Evolutionary conservation across 2,329 filamentous ascomycete genomes (phyloP).

Genomic region (Penicillium brasilianum): DNA sequence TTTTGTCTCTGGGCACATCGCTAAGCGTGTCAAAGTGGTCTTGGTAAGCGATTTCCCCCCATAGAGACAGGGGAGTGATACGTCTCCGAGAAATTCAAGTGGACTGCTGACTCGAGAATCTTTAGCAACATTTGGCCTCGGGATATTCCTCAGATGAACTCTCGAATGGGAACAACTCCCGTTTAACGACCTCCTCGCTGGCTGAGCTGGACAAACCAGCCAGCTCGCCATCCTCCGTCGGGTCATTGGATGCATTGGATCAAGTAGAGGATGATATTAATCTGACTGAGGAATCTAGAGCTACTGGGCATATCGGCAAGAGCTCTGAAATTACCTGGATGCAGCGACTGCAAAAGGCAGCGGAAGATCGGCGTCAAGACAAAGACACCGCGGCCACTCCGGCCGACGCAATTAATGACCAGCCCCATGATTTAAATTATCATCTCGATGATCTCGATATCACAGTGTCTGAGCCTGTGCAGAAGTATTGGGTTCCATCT

Average conservation of each 20-base stretch:
- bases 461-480: slow-evolving; percentile 38
- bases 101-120: neutral
- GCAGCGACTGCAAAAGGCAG: slow-evolving; percentile 13
- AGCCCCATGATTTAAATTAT: slow-evolving; percentile 29
- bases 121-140: slow-evolving; percentile 9
- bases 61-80: too few relatives aligned
- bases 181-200: neutral
- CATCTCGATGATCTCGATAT: slow-evolving; percentile 45
- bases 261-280: slow-evolving; percentile 21
- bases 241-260: slow-evolving; percentile 18
- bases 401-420: neutral
- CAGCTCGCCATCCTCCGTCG: slow-evolving; percentile 15
- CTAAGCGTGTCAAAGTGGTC: slow-evolving; percentile 8
- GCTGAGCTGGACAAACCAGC: neutral
- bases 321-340: slow-evolving; percentile 25
- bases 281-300: slow-evolving; percentile 11
- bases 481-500: slow-evolving; percentile 42
- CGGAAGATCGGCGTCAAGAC: neutral
- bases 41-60: slow-evolving; percentile 14
- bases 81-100: neutral
- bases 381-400: neutral
- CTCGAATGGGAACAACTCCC: neutral
- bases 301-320: slow-evolving; percentile 22
- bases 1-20: slow-evolving; percentile 1
- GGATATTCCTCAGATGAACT: neutral